These are phyloP conservation scores for Globisporangium splendens DNA, from an alignment of 352 stramenopile species.

Conservation along the genomic window DNA sequence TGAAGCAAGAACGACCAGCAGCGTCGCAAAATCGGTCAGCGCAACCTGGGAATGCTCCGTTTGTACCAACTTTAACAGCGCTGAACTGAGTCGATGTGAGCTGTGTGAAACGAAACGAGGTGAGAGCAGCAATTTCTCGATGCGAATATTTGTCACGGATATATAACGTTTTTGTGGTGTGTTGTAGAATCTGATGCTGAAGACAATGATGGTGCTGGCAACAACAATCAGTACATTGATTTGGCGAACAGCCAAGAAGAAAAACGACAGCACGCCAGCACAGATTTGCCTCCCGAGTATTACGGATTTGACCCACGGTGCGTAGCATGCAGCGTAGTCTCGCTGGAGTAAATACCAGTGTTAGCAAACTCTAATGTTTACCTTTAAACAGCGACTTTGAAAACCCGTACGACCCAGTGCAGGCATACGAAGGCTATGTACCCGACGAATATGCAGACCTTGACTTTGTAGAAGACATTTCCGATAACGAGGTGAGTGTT, in stretches of 20 bases:
- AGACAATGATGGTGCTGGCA: constrained; percentile 5
- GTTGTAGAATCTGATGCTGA: constrained; percentile 6
- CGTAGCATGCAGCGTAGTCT: neutral
- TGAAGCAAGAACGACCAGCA: neutral
- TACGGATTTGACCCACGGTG: constrained; percentile 16
- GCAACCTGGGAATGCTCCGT: constrained; percentile 28
- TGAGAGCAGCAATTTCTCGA: neutral
- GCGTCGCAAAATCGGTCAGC: neutral
- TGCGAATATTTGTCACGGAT: neutral
- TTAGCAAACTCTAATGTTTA: neutral
- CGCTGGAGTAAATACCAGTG: neutral
- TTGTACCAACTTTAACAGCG: constrained; percentile 56
- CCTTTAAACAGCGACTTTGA: constrained; percentile 28
- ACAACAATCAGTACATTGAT: constrained; percentile 33
- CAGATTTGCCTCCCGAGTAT: constrained; percentile 1
- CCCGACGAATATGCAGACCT: constrained; percentile 2
- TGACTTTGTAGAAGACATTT: constrained; percentile 61
- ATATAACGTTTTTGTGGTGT: neutral
- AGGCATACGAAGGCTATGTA: constrained; percentile 18
- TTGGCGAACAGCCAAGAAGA: constrained; percentile 28
- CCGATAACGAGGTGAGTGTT: constrained; percentile 50
- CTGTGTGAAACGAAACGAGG: constrained; percentile 44
- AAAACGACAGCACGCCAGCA: neutral
- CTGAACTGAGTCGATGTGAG: constrained; percentile 31
- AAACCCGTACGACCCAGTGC: constrained; percentile 33